Evolutionary conservation across 2,329 filamentous ascomycete species (phyloP), one percentile per base, ranked within the genome.

Genomic region (Aspergillus calidoustus): DNA sequence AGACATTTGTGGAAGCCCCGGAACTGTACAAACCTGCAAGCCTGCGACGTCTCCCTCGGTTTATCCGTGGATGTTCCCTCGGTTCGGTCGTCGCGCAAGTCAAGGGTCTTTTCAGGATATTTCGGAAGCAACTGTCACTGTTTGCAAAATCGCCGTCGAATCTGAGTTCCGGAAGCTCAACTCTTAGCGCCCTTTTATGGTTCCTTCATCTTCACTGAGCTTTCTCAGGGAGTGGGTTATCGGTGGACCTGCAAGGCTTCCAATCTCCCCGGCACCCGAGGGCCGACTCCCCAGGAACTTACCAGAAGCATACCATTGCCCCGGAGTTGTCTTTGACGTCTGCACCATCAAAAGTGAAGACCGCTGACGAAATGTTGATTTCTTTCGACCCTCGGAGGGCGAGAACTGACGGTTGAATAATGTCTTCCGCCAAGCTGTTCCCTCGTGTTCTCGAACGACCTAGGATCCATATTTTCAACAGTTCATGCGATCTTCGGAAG

Each of bases 171-270:
- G 31, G 30, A 44, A 15, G 51, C 7, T 25, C 30, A 41, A 54
- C 25, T 54, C 51, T 54, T 54, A 54, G 41, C 51, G 31, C 31
- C 51, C 23, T 17, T 11, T 23, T 11, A 54, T 38, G 41, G 51
- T 41, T 41, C 34, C 51, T 38, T 54, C 51, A 43, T 41, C 31
- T 23, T 54, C 38, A 28, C 2, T 17, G 34, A 38, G 51, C 51
- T 54, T 7, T 41, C 31, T 22, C 11, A 41, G 34, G 13, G 34
- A 15, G 34, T 15, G 34, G 34, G 34, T 41, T 41, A 15, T 41
- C 34, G 11, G 34, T 41, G 34, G 34, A 41, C 34, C 34, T 41
- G 34, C 34, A 41, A 41, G 34, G 47, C 19, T 56, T 28, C 17
- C 53, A 44, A 28, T 46, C 22, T 31, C 41, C 50, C 41, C 13